Base-by-base conservation (phyloP, 495 filamentous ascomycete genomes). In the Umbilicaria muhlenbergii region DNA sequence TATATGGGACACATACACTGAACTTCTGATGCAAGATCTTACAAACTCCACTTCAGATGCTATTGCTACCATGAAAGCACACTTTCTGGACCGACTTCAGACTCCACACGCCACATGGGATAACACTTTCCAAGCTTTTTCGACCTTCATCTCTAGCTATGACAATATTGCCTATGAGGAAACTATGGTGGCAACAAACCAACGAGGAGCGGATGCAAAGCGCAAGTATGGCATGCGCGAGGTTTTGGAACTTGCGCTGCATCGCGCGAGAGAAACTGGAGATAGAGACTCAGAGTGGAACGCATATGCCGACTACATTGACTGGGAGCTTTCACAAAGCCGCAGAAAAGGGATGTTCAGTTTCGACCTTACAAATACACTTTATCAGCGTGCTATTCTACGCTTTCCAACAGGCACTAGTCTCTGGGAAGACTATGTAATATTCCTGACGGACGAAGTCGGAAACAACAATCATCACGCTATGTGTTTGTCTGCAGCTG, bases 71-170 rank as follows among this genome's bases (percentile, higher is more conserved):
- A 71, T 94, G 44, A 72, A 73, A 14, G 69, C 69, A 13, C 66
- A 87, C 10, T 95, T 85, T 58, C 67, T 77, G 36, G 67, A 77
- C 48, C 77, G 91, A 17, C 71, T 98, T 5, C 70, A 73, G 46
- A 76, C 75, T 7, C 87, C 89, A 33, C 91, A 98, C 54, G 70
- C 78, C 5, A 78, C 76, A 1, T 95, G 88, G 83, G 81, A 86
- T 31, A 66, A 80, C 46, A 95, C 89, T 5, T 86, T 83, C 48
- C 78, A 86, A 54, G 71, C 67, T 46, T 93, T 87, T 54, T 93
- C 85, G 5, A 71, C 66, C 31, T 92, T 94, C 49, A 63, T 91
- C 13, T 84, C 83, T 24, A 74, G 71, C 4, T 86, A 88, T 58
- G 83, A 83, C 53, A 77, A 78, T 34, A 53, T 65, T 3, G 70